These are phyloP conservation scores for Thielaviopsis populi DNA, from an alignment of 2,329 filamentous ascomycete species.

Conservation along the genomic window DNA sequence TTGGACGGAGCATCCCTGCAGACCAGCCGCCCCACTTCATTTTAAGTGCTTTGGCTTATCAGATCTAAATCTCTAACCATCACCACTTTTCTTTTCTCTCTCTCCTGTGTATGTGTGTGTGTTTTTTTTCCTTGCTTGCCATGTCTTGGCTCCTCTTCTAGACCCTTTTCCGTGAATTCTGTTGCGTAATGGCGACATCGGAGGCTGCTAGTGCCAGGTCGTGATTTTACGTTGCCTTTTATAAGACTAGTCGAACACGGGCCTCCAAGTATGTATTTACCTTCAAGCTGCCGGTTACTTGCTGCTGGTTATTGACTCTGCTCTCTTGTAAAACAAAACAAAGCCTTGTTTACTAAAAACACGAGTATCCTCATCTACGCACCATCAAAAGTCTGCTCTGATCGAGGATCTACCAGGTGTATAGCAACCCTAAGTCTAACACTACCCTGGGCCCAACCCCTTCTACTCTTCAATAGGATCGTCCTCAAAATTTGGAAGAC, in stretches of 20 bases:
- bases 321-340: not conserved
- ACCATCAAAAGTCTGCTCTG: not conserved
- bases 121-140: not conserved
- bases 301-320: not conserved
- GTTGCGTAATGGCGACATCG: constrained; percentile 7
- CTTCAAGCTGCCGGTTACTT: not conserved
- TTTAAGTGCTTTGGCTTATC: constrained; percentile 8
- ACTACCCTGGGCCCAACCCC: not conserved
- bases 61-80: constrained; percentile 11
- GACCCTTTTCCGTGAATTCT: not conserved
- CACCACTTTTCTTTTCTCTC: constrained; percentile 8
- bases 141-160: not conserved
- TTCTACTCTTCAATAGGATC: constrained; percentile 10
- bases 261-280: not conserved
- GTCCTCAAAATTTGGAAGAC: constrained; percentile 11
- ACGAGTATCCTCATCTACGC: not conserved
- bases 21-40: not conserved
- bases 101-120: not conserved
- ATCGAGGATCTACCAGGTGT: too few species aligned
- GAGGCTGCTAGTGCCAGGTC: not conserved
- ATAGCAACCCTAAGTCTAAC: not conserved
- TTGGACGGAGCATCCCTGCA: not conserved
- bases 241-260: not conserved
- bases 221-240: not conserved
- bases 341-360: not conserved